These are phyloP conservation scores for Cutaneotrichosporon cutaneum DNA, from an alignment of 1,284 basidiomycete species.

Conservation along the genomic window DNA sequence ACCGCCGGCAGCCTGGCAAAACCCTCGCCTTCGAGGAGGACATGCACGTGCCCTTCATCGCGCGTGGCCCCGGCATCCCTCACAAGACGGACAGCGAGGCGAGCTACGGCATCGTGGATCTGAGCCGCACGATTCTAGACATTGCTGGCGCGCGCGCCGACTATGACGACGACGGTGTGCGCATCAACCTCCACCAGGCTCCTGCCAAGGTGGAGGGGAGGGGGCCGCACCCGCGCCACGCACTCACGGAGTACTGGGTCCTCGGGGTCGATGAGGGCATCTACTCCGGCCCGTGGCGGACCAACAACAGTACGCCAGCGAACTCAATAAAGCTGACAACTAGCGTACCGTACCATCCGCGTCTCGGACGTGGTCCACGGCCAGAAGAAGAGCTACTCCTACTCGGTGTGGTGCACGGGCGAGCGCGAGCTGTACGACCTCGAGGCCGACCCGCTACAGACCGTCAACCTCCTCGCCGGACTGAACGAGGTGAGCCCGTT, in stretches of 20 bases:
- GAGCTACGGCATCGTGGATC: constrained; percentile 38
- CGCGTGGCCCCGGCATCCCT: constrained; percentile 35
- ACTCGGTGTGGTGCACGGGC: constrained; percentile 47
- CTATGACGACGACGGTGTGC: constrained; percentile 37
- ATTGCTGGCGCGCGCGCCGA: constrained; percentile 36
- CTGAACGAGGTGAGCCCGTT: neutral
- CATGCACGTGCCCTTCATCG: constrained; percentile 37
- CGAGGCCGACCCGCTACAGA: constrained; percentile 36
- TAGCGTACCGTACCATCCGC: constrained; percentile 39
- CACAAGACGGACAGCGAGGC: constrained; percentile 23
- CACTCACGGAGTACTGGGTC: constrained; percentile 42
- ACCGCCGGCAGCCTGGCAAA: constrained; percentile 45
- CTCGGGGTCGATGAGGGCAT: constrained; percentile 36
- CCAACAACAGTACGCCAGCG: constrained; percentile 30
- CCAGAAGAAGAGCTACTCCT: constrained; percentile 23
- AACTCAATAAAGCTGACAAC: neutral
- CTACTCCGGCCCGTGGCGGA: constrained; percentile 21
- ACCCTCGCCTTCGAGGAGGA: constrained; percentile 46
- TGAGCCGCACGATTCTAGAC: constrained; percentile 40
- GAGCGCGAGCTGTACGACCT: constrained; percentile 47
- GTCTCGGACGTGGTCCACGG: constrained; percentile 27
- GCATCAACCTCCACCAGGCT: constrained; percentile 30
- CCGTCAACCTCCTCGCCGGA: constrained; percentile 30
- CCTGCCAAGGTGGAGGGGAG: neutral
- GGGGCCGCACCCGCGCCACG: constrained; percentile 18